Base-by-base conservation (phyloP, 345 rosid genomes). In the Kernera saxatilis region DNA sequence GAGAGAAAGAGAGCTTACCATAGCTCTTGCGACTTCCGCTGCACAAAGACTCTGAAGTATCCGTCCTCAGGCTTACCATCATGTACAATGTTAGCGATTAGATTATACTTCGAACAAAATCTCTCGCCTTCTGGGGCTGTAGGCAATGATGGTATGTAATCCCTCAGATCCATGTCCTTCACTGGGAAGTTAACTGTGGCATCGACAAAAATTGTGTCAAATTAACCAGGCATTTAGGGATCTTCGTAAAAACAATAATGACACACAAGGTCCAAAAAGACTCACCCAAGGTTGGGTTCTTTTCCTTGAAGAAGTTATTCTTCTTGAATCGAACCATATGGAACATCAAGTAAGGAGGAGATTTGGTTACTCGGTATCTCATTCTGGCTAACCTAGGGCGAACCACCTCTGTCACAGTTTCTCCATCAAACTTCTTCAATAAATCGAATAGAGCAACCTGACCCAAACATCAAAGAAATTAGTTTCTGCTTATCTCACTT, bases 1-100 rank as follows among this genome's bases (percentile, higher is more conserved):
- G n/a, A n/a, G n/a, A n/a, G n/a, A n/a, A n/a, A 33, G 37, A 33
- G 9, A 13, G 37, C 44, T 62, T 85, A 91, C 97, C 97, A 93
- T 69, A 84, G 83, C 67, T 91, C 96, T 84, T 92, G 97, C 6
- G 98, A 95, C 81, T 88, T 95, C 43, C 96, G 83, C 75, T 95
- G 99, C 82, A 95, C 99, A 81, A 92, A 94, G 69, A 88, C 99
- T 75, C 97, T 84, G 78, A 91, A 95, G 78, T 74, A 83, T 0
- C 97, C 99, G 59, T 86, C 99, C 37, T 89, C 93, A 33, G 99
- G 99, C 65, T 92, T 92, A 21, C 97, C 96, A 61, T 95, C 99
- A 76, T 92, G 99, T 71, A 95, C 98, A n/a, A 92, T 81, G 70
- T 95, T 88, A 13, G 97, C 97, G 18, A 95, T 92, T 73, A 95